These are phyloP conservation scores for Graphium sp. DNA, from an alignment of 2,329 filamentous ascomycete species.

Conservation along the genomic window DNA sequence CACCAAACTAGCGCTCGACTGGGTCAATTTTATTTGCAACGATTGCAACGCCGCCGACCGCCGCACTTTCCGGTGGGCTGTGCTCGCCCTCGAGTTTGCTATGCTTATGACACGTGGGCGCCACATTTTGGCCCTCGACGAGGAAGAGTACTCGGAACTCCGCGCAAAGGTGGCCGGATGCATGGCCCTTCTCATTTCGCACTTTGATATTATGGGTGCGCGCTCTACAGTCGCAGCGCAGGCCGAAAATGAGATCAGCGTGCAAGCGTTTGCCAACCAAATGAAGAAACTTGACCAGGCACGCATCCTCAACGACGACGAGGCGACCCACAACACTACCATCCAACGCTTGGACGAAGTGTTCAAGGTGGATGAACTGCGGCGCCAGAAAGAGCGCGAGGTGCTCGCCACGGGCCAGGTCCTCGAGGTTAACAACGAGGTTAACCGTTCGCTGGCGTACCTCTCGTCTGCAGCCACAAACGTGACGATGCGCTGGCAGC, in stretches of 20 bases:
- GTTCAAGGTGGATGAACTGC: constrained; percentile 56
- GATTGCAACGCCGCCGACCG: constrained; percentile 89
- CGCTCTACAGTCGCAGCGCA: constrained; percentile 85
- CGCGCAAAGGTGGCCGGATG: constrained; percentile 85
- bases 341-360: constrained; percentile 62
- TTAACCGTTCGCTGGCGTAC: constrained; percentile 85
- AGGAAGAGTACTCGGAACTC: constrained; percentile 71
- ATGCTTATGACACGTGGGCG: constrained; percentile 94
- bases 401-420: constrained; percentile 79
- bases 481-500: constrained; percentile 91
- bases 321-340: constrained; percentile 58
- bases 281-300: constrained; percentile 67
- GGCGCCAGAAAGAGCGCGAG: constrained; percentile 68
- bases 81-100: constrained; percentile 84
- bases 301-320: constrained; percentile 60
- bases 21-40: constrained; percentile 96
- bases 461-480: constrained; percentile 90
- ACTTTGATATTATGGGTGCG: constrained; percentile 98
- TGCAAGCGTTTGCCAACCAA: constrained; percentile 65
- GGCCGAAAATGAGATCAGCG: constrained; percentile 66
- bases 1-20: constrained; percentile 83
- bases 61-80: constrained; percentile 95
- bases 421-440: constrained; percentile 86
- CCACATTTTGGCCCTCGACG: constrained; percentile 79
- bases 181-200: constrained; percentile 92